phyloP scores from a whole-genome alignment of 164 flowering plant species.

The Macadamia tetraphylla region DNA sequence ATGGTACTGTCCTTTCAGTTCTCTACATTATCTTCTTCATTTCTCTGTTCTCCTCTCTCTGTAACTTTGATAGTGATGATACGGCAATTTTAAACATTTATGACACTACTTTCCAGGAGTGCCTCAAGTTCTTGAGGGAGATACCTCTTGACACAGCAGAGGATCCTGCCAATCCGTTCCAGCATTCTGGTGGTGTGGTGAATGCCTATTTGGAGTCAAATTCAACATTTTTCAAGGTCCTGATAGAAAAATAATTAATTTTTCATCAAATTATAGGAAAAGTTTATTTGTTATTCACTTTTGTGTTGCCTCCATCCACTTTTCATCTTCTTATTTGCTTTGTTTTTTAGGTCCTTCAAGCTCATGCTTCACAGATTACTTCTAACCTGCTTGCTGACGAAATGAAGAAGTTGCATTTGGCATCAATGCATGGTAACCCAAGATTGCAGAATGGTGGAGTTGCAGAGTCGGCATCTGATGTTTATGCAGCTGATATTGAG shows the following conservation, averaged over 20 bases:
- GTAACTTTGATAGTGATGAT: not conserved
- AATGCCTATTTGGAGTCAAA: slow-evolving; percentile 48
- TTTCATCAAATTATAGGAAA: no score
- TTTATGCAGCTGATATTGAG: slow-evolving; percentile 70
- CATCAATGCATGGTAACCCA: slow-evolving; percentile 34
- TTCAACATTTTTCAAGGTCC: slow-evolving; percentile 65
- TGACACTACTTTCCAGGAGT: slow-evolving; percentile 49
- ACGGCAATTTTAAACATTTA: not conserved
- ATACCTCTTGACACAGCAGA: slow-evolving; percentile 35
- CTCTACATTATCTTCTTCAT: no score
- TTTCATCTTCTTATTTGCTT: not conserved
- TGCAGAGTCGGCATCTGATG: slow-evolving; percentile 50
- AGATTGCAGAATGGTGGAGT: slow-evolving; percentile 49
- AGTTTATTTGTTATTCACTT: not conserved
- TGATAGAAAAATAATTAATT: not conserved
- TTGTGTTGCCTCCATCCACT: not conserved
- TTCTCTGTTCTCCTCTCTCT: not conserved
- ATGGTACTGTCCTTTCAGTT: slow-evolving; percentile 37
- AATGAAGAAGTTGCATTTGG: slow-evolving; percentile 48
- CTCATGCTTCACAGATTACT: slow-evolving; percentile 35
- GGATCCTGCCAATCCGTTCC: slow-evolving; percentile 48
- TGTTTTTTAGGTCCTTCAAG: slow-evolving; percentile 61
- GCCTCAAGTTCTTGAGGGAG: slow-evolving; percentile 75
- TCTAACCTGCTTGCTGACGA: slow-evolving; percentile 61
- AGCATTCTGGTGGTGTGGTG: slow-evolving; percentile 41